phyloP scores from a whole-genome alignment of 306 rosid species.

The Carpinus fangiana region DNA sequence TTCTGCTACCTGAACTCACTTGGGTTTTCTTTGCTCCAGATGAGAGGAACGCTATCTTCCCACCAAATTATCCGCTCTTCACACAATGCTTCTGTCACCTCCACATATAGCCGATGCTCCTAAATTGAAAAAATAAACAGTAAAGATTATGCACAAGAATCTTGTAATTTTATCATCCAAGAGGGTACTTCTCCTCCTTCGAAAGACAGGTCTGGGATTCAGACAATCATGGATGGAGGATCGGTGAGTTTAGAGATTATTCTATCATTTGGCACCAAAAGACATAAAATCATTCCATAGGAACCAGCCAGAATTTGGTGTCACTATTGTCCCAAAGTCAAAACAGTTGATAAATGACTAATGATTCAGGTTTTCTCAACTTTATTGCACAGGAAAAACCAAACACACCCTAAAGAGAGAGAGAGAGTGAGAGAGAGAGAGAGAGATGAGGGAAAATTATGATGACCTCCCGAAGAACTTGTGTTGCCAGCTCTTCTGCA shows the following conservation, averaged over 20 bases:
- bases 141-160: neutral
- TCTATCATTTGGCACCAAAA: neutral
- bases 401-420: neutral
- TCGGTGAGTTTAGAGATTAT: neutral
- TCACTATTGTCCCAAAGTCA: neutral
- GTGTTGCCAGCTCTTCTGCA: slow-evolving; percentile 71
- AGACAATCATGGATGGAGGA: neutral
- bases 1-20: slow-evolving; percentile 37
- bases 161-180: neutral
- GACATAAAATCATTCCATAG: neutral
- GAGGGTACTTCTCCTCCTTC: neutral
- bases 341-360: neutral
- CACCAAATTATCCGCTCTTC: slow-evolving; percentile 73
- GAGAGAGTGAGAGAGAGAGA: neutral
- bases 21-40: slow-evolving; percentile 74
- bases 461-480: slow-evolving; percentile 76
- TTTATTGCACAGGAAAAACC: neutral
- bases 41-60: slow-evolving; percentile 88
- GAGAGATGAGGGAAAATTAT: neutral
- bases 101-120: no score
- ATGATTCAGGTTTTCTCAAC: neutral
- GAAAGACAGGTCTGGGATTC: neutral
- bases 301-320: neutral
- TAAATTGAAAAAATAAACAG: no score
- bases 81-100: no score